phyloP scores from a whole-genome alignment of 345 rosid species.

The Passiflora organensis region DNA sequence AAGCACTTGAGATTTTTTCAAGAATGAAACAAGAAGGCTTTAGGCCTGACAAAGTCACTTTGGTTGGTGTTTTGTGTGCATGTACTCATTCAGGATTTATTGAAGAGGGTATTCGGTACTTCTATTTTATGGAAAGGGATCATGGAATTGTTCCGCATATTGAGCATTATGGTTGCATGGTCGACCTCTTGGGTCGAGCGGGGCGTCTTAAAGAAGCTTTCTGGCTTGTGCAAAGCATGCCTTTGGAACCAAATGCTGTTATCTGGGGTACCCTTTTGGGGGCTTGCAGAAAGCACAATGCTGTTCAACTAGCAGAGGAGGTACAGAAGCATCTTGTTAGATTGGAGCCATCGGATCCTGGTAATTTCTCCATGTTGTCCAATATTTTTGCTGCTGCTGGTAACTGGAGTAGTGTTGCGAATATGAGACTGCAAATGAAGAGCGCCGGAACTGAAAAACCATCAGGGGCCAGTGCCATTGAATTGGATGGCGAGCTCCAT shows the following conservation, averaged over 20 bases:
- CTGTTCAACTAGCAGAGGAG: conserved; percentile 47
- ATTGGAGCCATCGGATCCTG: conserved; percentile 47
- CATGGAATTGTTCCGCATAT: conserved; percentile 60
- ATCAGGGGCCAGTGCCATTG: conserved; percentile 69
- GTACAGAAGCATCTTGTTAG: conserved; percentile 39
- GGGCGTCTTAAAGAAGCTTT: conserved; percentile 72
- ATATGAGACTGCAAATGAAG: conserved; percentile 56
- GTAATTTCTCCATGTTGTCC: conserved; percentile 55
- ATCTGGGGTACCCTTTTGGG: conserved; percentile 82
- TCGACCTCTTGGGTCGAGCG: conserved; percentile 78
- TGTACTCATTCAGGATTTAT: conserved; percentile 77
- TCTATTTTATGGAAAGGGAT: conserved; percentile 58
- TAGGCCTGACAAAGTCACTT: conserved; percentile 61
- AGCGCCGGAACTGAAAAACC: conserved; percentile 48
- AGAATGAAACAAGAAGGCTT: conserved; percentile 64
- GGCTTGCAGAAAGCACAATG: conserved; percentile 66
- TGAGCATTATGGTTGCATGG: conserved; percentile 86
- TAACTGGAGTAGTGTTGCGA: conserved; percentile 66
- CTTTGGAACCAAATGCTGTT: conserved; percentile 67
- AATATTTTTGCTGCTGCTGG: conserved; percentile 52
- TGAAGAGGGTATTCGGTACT: conserved; percentile 60
- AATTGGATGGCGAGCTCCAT: conserved; percentile 52
- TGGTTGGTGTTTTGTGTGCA: conserved; percentile 69
- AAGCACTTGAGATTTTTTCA: conserved; percentile 61
- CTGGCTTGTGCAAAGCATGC: conserved; percentile 60